Conservation (phyloP, 495 filamentous ascomycete genomes). For the Jackrogersella minutella region DNA sequence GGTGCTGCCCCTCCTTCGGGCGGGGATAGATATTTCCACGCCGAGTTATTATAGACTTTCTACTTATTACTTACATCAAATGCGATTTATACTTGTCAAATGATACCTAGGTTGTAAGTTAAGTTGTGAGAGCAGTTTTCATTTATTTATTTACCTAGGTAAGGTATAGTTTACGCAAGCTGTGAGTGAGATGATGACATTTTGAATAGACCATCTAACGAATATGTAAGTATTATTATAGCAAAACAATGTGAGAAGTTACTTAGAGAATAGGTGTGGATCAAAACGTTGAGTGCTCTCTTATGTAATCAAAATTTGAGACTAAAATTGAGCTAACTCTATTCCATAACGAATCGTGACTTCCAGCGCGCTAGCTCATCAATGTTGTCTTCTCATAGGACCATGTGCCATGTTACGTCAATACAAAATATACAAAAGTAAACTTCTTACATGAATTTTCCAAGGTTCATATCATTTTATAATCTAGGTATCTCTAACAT, state of each 20-base stretch:
- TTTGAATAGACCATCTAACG: no score
- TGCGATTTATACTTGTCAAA: no score
- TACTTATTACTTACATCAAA: no score
- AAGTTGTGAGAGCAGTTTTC: background rate
- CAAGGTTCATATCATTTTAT: no score
- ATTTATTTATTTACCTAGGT: no score
- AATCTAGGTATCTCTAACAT: background rate
- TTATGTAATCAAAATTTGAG: conserved; percentile 13
- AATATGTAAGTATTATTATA: background rate
- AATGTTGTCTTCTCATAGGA: background rate
- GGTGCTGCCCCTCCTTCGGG: conserved; percentile 10
- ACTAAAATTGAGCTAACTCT: background rate
- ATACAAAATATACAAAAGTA: background rate
- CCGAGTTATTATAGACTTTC: no score
- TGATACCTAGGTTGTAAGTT: no score
- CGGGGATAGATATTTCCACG: conserved; percentile 20
- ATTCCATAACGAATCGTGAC: conserved; percentile 12
- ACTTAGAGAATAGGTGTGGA: background rate
- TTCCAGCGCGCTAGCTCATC: conserved; percentile 1
- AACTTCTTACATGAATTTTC: conserved; percentile 1
- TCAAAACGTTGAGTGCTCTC: background rate
- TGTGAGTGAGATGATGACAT: no score
- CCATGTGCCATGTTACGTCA: background rate
- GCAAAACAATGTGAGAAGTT: background rate
- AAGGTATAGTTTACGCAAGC: no score